These are phyloP conservation scores for Leucoagaricus sp. DNA, from an alignment of 1,284 basidiomycete genomes.

Conservation along the genomic window DNA sequence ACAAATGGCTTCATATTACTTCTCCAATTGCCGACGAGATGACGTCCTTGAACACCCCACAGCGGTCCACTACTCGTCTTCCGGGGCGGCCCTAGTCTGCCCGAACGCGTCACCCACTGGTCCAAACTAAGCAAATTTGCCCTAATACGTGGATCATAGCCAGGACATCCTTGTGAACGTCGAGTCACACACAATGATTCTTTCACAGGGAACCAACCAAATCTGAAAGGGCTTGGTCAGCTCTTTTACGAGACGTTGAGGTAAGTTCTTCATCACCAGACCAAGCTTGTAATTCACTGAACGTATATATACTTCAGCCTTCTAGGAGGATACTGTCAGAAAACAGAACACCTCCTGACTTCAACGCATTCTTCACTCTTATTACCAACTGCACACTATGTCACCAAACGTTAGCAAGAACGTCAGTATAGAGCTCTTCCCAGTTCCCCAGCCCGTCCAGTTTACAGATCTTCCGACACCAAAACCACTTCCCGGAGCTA, in stretches of 20 bases:
- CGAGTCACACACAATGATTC: too few species aligned
- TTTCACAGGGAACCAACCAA: background rate
- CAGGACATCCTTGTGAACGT: too few species aligned
- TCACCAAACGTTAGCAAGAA: background rate
- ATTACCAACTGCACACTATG: background rate
- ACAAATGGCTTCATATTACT: too few species aligned
- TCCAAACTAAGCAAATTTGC: too few species aligned
- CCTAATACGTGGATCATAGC: too few species aligned
- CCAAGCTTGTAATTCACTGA: background rate
- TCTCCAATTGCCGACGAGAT: too few species aligned
- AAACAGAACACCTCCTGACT: background rate
- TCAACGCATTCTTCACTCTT: background rate
- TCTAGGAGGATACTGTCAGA: background rate
- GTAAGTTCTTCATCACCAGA: background rate
- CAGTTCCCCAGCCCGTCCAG: constrained; percentile 16
- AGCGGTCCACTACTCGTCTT: too few species aligned
- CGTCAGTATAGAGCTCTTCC: constrained; percentile 18
- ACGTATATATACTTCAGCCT: background rate
- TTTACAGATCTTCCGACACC: constrained; percentile 14
- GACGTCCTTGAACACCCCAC: too few species aligned
- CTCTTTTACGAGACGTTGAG: background rate
- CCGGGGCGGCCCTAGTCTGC: too few species aligned
- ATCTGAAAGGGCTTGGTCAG: background rate
- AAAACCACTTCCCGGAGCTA: constrained; percentile 30
- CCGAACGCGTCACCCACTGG: too few species aligned